Evolutionary conservation across 441 rosid genomes (phyloP), one percentile per base, ranked within the genome.

Genomic region (Adansonia grandidieri): DNA sequence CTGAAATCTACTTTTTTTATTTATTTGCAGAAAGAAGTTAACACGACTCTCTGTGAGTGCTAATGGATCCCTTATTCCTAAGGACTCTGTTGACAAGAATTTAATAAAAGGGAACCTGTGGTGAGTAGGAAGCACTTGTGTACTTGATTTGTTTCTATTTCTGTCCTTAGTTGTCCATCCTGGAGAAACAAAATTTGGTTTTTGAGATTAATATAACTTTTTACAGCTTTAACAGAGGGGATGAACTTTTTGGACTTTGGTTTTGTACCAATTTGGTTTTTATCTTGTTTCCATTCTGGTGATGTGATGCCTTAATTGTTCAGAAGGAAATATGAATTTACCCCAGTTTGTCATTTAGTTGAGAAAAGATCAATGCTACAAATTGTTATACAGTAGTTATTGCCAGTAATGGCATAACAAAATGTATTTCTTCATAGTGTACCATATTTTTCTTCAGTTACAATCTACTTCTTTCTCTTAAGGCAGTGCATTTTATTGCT

Each of bases 11-110:
- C n/a, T n/a, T n/a, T n/a, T n/a, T n/a, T n/a, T n/a, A n/a, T 67
- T 40, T 67, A 2, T 67, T 67, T 66, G 83, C 97, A 96, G 97
- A 87, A 90, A 91, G 89, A 94, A 89, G 86, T 81, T 91, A 85
- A 88, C 98, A 1, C 79, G 89, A 75, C 82, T 94, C 32, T 90
- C 95, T 69, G 92, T 94, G 74, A 92, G 84, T 77, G 96, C 99
- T 70, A 96, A 94, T 85, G 98, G 98, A 53, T 89, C 92, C 75
- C 63, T 91, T 71, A 80, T 92, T 76, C 90, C 98, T 1, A 94
- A 90, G 84, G 97, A 88, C 73, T 86, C 84, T 42, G 70, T 85
- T 78, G 93, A 93, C 78, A 89, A 80, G 86, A 85, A 86, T 62
- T 64, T 93, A 77, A 90, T 94, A 78, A 93, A 92, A 80, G 89